phyloP scores from a whole-genome alignment of 306 rosid species.

The Prunus campanulata region DNA sequence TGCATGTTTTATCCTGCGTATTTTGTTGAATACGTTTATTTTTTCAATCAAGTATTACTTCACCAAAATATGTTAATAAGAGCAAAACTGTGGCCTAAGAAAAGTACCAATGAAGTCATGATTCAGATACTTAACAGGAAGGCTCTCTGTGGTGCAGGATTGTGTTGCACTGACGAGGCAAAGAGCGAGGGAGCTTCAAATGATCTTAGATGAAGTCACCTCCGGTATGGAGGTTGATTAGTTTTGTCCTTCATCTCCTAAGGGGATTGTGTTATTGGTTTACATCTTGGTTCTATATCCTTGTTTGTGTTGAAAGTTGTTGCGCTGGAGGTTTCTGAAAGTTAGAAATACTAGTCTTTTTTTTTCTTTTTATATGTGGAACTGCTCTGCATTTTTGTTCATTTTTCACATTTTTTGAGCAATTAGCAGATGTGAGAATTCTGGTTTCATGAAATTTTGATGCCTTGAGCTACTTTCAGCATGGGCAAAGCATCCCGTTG shows the following conservation, averaged over 20 bases:
- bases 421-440: background rate
- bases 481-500: background rate
- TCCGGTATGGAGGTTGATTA: conserved; percentile 66
- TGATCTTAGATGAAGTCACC: conserved; percentile 54
- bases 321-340: background rate
- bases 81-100: background rate
- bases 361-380: background rate
- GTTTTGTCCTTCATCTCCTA: conserved; percentile 19
- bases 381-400: background rate
- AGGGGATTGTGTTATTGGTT: background rate
- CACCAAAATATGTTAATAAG: background rate
- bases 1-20: background rate
- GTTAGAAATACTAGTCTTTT: background rate
- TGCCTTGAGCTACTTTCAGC: background rate
- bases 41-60: background rate
- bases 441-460: background rate
- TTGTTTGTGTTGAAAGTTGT: background rate
- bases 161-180: conserved; percentile 74
- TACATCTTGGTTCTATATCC: conserved; percentile 1
- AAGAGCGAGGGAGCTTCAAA: conserved; percentile 67
- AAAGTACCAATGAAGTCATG: background rate
- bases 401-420: background rate
- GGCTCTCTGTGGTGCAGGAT: conserved; percentile 58
- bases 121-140: conserved; percentile 8
- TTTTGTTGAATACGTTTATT: background rate